Conservation (phyloP, 2,329 filamentous ascomycete species). For the Leptographium procerum region DNA sequence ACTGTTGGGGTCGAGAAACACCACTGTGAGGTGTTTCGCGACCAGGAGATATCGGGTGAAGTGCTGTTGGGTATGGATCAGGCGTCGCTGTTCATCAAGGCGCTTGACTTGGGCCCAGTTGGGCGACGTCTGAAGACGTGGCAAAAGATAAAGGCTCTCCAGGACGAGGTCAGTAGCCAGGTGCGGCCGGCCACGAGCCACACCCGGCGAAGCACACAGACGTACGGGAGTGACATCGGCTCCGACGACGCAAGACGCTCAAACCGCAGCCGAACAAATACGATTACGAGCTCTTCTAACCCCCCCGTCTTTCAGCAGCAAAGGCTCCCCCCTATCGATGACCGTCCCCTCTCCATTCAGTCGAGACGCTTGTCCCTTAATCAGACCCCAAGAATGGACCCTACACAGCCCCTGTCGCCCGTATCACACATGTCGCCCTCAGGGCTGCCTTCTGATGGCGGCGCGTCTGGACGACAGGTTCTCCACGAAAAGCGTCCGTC, state of each 20-base stretch:
- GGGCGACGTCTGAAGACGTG: constrained; percentile 84
- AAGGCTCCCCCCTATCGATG: constrained; percentile 26
- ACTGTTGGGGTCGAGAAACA: constrained; percentile 73
- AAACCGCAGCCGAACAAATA: constrained; percentile 45
- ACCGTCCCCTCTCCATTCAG: constrained; percentile 35
- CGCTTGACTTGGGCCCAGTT: constrained; percentile 86
- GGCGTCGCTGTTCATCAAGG: constrained; percentile 87
- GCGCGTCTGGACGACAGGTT: constrained; percentile 18
- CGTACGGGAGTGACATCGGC: constrained; percentile 47
- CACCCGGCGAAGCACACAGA: constrained; percentile 39
- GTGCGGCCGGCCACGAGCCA: constrained; percentile 20
- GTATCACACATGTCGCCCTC: constrained; percentile 25
- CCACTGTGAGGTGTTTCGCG: constrained; percentile 87
- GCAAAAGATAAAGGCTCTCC: constrained; percentile 88
- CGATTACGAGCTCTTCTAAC: constrained; percentile 40
- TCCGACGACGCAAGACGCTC: constrained; percentile 40
- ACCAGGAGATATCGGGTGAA: constrained; percentile 92
- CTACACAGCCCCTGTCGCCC: constrained; percentile 28
- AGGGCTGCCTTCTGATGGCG: constrained; percentile 25
- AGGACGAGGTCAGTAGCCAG: constrained; percentile 66
- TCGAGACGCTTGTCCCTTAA: constrained; percentile 36
- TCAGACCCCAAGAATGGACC: constrained; percentile 37
- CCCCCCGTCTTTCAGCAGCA: constrained; percentile 33
- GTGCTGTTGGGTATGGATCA: constrained; percentile 92
- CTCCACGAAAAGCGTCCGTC: constrained; percentile 54